These are phyloP conservation scores for Bacidia rubella DNA, from an alignment of 495 filamentous ascomycete genomes.

Conservation along the genomic window DNA sequence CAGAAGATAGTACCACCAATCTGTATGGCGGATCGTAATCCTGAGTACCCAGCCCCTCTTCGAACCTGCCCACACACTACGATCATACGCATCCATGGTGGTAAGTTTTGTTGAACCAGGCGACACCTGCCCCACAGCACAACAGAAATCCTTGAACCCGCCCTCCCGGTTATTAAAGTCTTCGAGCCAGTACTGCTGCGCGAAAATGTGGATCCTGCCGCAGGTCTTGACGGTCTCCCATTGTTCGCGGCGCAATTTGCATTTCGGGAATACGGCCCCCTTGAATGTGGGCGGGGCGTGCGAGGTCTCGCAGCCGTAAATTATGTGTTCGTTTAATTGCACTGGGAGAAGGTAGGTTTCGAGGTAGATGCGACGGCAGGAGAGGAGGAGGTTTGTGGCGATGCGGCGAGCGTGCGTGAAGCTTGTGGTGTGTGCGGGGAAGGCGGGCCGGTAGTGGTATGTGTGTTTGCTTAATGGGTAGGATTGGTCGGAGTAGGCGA, in stretches of 20 bases:
- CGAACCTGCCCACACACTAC: neutral
- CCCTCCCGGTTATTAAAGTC: conserved; percentile 7
- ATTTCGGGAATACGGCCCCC: neutral
- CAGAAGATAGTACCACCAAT: conserved; percentile 24
- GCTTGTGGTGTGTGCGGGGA: neutral
- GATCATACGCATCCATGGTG: too few species aligned
- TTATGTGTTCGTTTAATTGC: conserved; percentile 18
- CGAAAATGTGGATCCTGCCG: conserved; percentile 17
- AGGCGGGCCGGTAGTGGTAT: conserved; percentile 20
- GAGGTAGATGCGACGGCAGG: conserved; percentile 22
- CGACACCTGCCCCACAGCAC: neutral
- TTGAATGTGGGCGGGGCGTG: neutral
- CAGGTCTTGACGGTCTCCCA: neutral
- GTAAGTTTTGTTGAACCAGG: too few species aligned
- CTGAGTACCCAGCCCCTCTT: conserved; percentile 3
- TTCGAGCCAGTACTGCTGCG: conserved; percentile 22
- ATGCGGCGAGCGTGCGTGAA: conserved; percentile 15
- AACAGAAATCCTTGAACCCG: conserved; percentile 5
- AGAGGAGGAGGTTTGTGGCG: conserved; percentile 16
- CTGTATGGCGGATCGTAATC: conserved; percentile 23
- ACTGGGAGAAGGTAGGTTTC: conserved; percentile 20
- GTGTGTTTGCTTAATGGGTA: conserved; percentile 12
- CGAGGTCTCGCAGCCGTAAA: conserved; percentile 11
- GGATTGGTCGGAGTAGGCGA: conserved; percentile 15
- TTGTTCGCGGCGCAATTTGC: neutral